Conservation (phyloP, 2,329 filamentous ascomycete genomes). For the Botrytis byssoidea region DNA sequence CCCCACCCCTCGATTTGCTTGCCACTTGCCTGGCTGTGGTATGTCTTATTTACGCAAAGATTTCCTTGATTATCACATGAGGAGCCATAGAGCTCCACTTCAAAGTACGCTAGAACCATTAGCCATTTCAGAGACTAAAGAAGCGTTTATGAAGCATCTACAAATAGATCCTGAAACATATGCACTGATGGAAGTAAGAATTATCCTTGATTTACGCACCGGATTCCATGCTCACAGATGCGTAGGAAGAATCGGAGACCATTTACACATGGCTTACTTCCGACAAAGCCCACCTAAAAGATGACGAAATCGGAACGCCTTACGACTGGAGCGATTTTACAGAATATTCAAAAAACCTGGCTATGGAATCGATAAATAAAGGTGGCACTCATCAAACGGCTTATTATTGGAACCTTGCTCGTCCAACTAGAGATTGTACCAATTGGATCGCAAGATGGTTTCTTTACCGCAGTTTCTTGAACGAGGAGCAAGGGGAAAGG, state of each 20-base stretch:
- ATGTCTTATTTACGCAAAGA: too few relatives aligned
- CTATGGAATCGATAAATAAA: slow-evolving; percentile 31
- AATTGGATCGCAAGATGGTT: slow-evolving; percentile 40
- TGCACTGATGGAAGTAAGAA: slow-evolving; percentile 36
- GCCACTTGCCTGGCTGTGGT: too few relatives aligned
- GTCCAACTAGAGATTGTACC: slow-evolving; percentile 25
- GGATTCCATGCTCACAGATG: background rate
- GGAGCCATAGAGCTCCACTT: too few relatives aligned
- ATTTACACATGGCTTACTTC: slow-evolving; percentile 36
- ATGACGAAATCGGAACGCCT: slow-evolving; percentile 24
- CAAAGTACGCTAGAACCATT: slow-evolving; percentile 23
- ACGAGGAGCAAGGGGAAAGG: background rate
- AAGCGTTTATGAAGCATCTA: slow-evolving; percentile 34
- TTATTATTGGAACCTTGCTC: slow-evolving; percentile 35
- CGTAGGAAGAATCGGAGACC: slow-evolving; percentile 36
- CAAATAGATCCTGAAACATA: slow-evolving; percentile 33
- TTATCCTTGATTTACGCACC: background rate
- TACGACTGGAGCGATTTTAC: slow-evolving; percentile 38
- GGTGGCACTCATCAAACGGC: slow-evolving; percentile 28
- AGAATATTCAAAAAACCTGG: slow-evolving; percentile 35
- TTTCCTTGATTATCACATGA: fast-evolving
- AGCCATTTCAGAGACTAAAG: slow-evolving; percentile 35
- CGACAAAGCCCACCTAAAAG: background rate
- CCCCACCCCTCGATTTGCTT: too few relatives aligned
- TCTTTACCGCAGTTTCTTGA: slow-evolving; percentile 28